phyloP scores from a whole-genome alignment of 495 filamentous ascomycete species.

The Neurospora hispaniola region DNA sequence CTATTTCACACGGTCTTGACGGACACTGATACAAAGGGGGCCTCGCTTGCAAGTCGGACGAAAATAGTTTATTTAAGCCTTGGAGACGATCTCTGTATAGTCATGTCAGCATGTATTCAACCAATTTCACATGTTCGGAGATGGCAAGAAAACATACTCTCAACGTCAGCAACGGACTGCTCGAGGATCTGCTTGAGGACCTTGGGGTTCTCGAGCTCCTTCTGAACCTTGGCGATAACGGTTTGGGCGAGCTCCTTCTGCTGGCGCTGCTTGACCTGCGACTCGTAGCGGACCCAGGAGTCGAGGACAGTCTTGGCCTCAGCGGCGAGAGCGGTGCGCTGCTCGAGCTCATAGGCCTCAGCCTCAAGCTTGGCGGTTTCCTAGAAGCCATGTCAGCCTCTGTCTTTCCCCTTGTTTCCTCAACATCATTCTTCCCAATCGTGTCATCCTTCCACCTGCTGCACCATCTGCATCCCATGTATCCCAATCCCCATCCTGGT shows the following conservation, averaged over 20 bases:
- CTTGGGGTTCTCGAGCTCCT: conserved; percentile 97
- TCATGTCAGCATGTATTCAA: conserved; percentile 14
- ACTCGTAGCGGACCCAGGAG: conserved; percentile 97
- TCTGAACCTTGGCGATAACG: conserved; percentile 91
- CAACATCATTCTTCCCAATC: neutral
- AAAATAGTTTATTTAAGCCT: conserved; percentile 31
- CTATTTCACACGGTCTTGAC: conserved; percentile 38
- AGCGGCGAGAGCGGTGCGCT: conserved; percentile 73
- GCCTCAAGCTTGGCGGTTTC: conserved; percentile 95
- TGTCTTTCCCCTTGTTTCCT: neutral
- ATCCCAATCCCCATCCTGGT: neutral
- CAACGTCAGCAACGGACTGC: conserved; percentile 89
- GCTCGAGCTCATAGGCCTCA: conserved; percentile 92
- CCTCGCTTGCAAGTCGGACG: conserved; percentile 29
- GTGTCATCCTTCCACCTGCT: neutral
- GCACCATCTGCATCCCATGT: neutral
- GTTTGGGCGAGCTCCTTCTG: conserved; percentile 88
- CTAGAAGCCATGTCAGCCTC: conserved; percentile 35
- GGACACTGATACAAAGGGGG: conserved; percentile 39
- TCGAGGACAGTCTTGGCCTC: conserved; percentile 95
- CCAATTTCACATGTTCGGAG: neutral
- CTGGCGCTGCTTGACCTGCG: conserved; percentile 95
- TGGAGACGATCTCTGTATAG: conserved; percentile 40
- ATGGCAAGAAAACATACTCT: conserved; percentile 57
- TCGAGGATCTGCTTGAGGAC: conserved; percentile 87